These are phyloP conservation scores for Elaeis guineensis DNA, from an alignment of 176 grass and related monocot species.

Conservation along the genomic window DNA sequence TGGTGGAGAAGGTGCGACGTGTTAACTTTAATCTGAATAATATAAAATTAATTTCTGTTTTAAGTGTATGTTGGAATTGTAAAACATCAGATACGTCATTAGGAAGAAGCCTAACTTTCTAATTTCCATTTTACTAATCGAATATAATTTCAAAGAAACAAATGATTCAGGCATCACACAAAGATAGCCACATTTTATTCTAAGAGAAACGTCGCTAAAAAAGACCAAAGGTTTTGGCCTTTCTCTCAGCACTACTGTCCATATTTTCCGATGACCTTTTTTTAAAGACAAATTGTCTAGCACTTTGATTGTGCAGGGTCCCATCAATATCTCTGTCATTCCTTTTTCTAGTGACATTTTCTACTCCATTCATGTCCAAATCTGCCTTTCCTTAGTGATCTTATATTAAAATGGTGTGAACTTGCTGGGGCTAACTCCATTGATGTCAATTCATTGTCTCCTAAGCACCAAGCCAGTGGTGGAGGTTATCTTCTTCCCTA, in stretches of 20 bases:
- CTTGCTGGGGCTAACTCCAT: constrained; percentile 10
- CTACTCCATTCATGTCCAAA: constrained; percentile 8
- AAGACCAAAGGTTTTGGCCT: constrained; percentile 20
- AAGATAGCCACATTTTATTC: too few species aligned
- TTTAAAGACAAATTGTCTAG: constrained; percentile 35
- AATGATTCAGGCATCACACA: too few species aligned
- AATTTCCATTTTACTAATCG: too few species aligned
- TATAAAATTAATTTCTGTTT: too few species aligned
- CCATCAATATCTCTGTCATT: constrained; percentile 25
- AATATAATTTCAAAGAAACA: too few species aligned
- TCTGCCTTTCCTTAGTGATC: constrained; percentile 9
- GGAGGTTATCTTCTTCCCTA: constrained; percentile 41
- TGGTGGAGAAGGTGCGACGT: too few species aligned
- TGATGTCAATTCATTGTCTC: constrained; percentile 59
- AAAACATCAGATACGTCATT: too few species aligned
- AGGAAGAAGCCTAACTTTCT: too few species aligned
- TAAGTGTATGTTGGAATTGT: too few species aligned
- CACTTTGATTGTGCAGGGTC: constrained; percentile 34
- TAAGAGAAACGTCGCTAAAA: neutral
- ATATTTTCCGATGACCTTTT: constrained; percentile 35
- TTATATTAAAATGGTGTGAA: constrained; percentile 6
- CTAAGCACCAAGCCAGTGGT: constrained; percentile 40
- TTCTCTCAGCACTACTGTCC: constrained; percentile 29
- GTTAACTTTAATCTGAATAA: too few species aligned
- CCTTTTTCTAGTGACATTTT: constrained; percentile 13